Percentiles rank a stretch among this genome's conserved stretches.
Evolutionary conservation across 495 filamentous ascomycete species (phyloP).

Genomic region (Beverwykella pulmonaria): DNA sequence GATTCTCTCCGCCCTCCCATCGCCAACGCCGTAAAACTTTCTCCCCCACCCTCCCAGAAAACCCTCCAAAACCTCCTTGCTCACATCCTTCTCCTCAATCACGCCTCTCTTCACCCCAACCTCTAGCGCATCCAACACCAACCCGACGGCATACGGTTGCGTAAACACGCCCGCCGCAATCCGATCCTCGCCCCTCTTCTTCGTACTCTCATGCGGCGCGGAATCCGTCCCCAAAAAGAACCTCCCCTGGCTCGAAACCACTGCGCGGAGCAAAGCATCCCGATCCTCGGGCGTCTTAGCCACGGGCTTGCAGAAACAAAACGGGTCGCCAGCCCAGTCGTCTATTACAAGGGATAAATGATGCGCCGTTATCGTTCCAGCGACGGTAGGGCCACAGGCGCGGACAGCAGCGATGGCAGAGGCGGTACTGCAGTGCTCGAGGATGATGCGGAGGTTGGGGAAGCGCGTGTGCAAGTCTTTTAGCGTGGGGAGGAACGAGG

Average conservation of each 20-base stretch:
- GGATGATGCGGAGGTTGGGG: slow-evolving; percentile 77
- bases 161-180: slow-evolving; percentile 88
- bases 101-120: slow-evolving; percentile 67
- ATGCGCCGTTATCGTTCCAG: slow-evolving; percentile 74
- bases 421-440: slow-evolving; percentile 81
- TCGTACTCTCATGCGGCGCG: slow-evolving; percentile 73
- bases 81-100: slow-evolving; percentile 68
- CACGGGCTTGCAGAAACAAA: slow-evolving; percentile 80
- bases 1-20: slow-evolving; percentile 57
- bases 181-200: slow-evolving; percentile 66
- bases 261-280: slow-evolving; percentile 70
- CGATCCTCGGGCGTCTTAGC: slow-evolving; percentile 67
- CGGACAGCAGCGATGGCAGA: slow-evolving; percentile 79
- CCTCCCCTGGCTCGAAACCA: slow-evolving; percentile 67
- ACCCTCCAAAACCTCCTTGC: slow-evolving; percentile 62
- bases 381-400: slow-evolving; percentile 73
- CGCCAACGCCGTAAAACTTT: slow-evolving; percentile 66
- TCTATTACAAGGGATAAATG: slow-evolving; percentile 80
- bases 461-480: slow-evolving; percentile 70
- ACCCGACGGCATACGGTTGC: slow-evolving; percentile 78
- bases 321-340: slow-evolving; percentile 72
- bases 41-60: slow-evolving; percentile 78
- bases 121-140: slow-evolving; percentile 74
- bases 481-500: slow-evolving; percentile 77
- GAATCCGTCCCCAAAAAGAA: slow-evolving; percentile 83